Evolutionary conservation across 345 rosid genomes (phyloP).

Genomic region (Noccaea caerulescens): DNA sequence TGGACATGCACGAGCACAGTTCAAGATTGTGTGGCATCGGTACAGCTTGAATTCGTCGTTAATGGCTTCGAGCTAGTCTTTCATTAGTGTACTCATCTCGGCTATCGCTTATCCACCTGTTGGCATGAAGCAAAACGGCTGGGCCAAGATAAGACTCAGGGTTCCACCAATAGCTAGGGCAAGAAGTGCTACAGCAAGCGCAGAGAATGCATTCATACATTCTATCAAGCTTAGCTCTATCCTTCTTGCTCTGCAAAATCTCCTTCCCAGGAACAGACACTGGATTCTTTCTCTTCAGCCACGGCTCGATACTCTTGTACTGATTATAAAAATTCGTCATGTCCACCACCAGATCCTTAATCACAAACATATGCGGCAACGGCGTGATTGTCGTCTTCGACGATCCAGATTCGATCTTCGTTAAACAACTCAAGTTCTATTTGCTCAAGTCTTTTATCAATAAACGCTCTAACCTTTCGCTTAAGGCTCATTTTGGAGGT

Average conservation of each 20-base stretch:
- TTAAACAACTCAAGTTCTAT: conserved; percentile 49
- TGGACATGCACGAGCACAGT: conserved; percentile 97
- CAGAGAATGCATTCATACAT: conserved; percentile 96
- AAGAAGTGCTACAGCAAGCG: conserved; percentile 91
- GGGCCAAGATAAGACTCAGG: conserved; percentile 95
- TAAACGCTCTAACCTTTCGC: too few relatives aligned
- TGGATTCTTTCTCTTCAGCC: conserved; percentile 93
- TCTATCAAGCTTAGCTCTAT: conserved; percentile 90
- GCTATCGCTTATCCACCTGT: conserved; percentile 97
- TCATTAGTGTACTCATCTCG: conserved; percentile 90
- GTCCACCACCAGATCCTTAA: conserved; percentile 93
- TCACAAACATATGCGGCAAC: conserved; percentile 92
- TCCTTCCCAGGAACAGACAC: conserved; percentile 69
- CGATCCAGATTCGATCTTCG: conserved; percentile 63
- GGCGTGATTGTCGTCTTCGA: conserved; percentile 63
- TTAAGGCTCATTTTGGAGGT: too few relatives aligned
- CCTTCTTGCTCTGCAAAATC: conserved; percentile 86
- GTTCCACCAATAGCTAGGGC: conserved; percentile 99
- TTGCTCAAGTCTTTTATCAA: too few relatives aligned
- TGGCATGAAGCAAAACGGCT: conserved; percentile 92
- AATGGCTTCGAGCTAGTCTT: conserved; percentile 69
- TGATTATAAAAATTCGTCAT: conserved; percentile 97
- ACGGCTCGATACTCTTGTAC: conserved; percentile 98
- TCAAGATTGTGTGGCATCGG: conserved; percentile 96
- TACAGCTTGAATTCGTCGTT: conserved; percentile 92